Evolutionary conservation across 1,284 basidiomycete species (phyloP), one percentile per base, ranked within the genome.

Genomic region (Austropuccinia psidii): DNA sequence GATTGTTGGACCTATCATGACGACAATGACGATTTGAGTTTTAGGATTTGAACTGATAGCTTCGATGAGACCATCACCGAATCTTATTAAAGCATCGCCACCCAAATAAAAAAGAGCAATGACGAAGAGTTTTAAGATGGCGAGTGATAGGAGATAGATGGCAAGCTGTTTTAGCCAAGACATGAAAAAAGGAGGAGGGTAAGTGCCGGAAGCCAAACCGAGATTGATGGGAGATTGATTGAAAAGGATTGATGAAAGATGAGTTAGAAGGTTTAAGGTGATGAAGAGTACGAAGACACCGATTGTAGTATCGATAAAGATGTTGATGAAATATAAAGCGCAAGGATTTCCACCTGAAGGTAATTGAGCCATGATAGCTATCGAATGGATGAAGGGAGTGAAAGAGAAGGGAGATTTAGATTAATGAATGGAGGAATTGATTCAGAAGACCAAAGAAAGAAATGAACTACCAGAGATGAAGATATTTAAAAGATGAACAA

Each of bases 231-330:
- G 78, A 75, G 45, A 91, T 90, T 5, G 91, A 91, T 52, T 83
- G 13, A 90, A 80, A 75, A 83, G 86, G 76, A 87, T 85, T 37
- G 86, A 86, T 70, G 93, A 84, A 57, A 91, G 68, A 78, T 85
- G 85, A 0, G 89, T 92, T 66, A 88, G 82, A 31, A 84, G 80
- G 75, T 87, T 88, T n/a, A 97, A 84, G 47, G 88, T 84, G 72
- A 89, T 79, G 81, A 91, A 98, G 73, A 98, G 87, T 74, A 95
- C 84, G 33, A 85, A 88, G 68, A 98, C 90, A 76, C 93, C 94
- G 69, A 95, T 83, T 0, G 94, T 97, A 21, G 94, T 97, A 82
- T 98, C 95, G 75, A 98, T 84, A 39, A 95, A 84, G 70, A 98
- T 90, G 79, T 98, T 95, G 74, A 97, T 86, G 80, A 97, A 96